Conservation (phyloP, 345 rosid species). For the Eucalyptus cloeziana region DNA sequence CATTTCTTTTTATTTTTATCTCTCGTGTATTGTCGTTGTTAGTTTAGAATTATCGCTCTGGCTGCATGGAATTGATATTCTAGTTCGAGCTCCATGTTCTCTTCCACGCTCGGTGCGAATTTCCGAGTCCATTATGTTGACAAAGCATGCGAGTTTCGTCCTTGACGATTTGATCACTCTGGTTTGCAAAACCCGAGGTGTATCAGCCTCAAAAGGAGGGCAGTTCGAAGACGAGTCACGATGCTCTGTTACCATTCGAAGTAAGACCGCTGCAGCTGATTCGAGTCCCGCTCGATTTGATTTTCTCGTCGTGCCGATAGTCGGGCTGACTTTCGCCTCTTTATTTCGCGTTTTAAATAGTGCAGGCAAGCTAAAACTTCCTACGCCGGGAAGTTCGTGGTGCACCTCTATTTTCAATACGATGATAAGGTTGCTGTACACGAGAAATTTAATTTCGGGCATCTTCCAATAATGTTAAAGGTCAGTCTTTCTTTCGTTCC, state of each 20-base stretch:
- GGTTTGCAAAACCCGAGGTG: constrained; percentile 42
- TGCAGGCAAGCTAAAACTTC: constrained; percentile 85
- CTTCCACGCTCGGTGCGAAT: background rate
- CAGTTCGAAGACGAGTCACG: constrained; percentile 17
- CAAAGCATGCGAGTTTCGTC: background rate
- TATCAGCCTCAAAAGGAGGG: constrained; percentile 50
- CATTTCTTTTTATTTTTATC: background rate
- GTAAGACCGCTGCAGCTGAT: constrained; percentile 6
- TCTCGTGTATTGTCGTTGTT: background rate
- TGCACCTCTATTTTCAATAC: constrained; percentile 48
- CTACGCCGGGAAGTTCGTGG: constrained; percentile 54
- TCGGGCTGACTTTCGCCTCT: background rate
- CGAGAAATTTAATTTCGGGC: constrained; percentile 62
- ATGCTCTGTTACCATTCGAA: constrained; percentile 56
- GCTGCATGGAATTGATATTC: background rate
- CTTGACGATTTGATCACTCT: constrained; percentile 55
- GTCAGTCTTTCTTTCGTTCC: constrained; percentile 17
- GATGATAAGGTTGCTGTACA: constrained; percentile 26
- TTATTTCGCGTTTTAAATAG: constrained; percentile 14
- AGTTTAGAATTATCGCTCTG: background rate
- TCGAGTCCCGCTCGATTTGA: background rate
- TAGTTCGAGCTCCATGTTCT: background rate
- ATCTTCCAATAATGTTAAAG: constrained; percentile 85
- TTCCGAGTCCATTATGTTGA: background rate
- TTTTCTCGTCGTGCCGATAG: background rate